These are phyloP conservation scores for Penicillium sp. DNA, from an alignment of 2,329 filamentous ascomycete species.

Conservation along the genomic window DNA sequence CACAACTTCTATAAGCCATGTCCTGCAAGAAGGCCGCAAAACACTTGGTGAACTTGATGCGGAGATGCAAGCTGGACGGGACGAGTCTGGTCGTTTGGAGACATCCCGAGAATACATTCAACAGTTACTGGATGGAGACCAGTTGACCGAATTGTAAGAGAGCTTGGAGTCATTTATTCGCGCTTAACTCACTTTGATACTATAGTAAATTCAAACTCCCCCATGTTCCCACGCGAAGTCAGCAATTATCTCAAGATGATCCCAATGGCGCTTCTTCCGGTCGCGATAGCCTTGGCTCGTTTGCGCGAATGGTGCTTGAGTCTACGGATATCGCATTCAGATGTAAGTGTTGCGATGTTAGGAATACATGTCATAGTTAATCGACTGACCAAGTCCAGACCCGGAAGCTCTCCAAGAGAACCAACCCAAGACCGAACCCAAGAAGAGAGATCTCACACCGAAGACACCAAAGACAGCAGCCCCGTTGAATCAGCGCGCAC, in stretches of 20 bases:
- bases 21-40: conserved; percentile 50
- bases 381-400: conserved; percentile 30
- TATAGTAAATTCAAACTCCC: conserved; percentile 45
- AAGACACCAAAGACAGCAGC: conserved; percentile 26
- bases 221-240: conserved; percentile 22
- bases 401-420: conserved; percentile 33
- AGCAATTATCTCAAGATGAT: conserved; percentile 16
- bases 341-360: conserved; percentile 33
- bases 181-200: conserved; percentile 5
- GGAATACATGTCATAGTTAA: not conserved
- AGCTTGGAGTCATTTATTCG: not conserved
- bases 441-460: conserved; percentile 22
- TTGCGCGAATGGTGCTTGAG: conserved; percentile 54
- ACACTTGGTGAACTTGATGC: conserved; percentile 65
- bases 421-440: conserved; percentile 21
- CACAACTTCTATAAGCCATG: conserved; percentile 42
- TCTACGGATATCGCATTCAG: conserved; percentile 44
- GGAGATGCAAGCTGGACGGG: conserved; percentile 59
- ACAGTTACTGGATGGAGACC: conserved; percentile 67
- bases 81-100: conserved; percentile 61
- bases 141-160: conserved; percentile 48
- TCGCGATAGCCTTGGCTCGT: conserved; percentile 45
- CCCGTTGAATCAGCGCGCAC: conserved; percentile 24
- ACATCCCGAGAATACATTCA: conserved; percentile 71
- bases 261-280: conserved; percentile 24